These are phyloP conservation scores for Sclerotinia trifoliorum DNA, from an alignment of 2,329 filamentous ascomycete genomes.

Conservation along the genomic window DNA sequence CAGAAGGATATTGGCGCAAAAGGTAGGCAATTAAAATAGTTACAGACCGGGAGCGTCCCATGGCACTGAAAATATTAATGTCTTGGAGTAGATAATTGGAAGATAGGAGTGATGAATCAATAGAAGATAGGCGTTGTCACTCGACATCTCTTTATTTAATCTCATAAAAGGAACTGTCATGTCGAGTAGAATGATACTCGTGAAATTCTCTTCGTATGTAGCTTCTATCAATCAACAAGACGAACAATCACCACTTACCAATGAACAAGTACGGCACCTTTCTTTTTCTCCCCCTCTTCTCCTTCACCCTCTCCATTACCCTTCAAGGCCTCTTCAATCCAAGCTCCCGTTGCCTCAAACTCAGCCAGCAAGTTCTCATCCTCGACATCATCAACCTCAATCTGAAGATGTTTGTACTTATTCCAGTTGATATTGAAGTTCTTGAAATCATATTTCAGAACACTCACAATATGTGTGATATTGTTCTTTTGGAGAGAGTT, in stretches of 20 bases:
- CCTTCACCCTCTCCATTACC: slow-evolving; percentile 50
- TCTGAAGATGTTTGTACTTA: slow-evolving; percentile 68
- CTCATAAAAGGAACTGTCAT: too few relatives aligned
- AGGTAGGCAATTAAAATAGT: slow-evolving; percentile 82
- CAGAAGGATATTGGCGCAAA: slow-evolving; percentile 63
- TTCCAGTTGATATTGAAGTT: slow-evolving; percentile 50
- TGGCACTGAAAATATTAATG: slow-evolving; percentile 62
- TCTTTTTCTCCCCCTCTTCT: slow-evolving; percentile 49
- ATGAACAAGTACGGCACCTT: slow-evolving; percentile 65
- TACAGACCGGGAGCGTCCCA: slow-evolving; percentile 93
- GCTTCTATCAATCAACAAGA: slow-evolving; percentile 24
- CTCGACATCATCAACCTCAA: slow-evolving; percentile 87
- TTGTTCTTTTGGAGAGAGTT: slow-evolving; percentile 67
- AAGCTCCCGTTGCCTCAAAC: slow-evolving; percentile 73
- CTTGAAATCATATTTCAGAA: slow-evolving; percentile 62
- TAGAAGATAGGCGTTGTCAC: neutral
- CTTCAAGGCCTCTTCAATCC: slow-evolving; percentile 74
- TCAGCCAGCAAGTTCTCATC: slow-evolving; percentile 83
- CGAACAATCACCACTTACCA: slow-evolving; percentile 54
- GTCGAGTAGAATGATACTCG: neutral
- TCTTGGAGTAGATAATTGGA: neutral
- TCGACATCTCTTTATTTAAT: slow-evolving; percentile 1
- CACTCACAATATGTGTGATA: slow-evolving; percentile 90
- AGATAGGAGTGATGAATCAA: neutral
- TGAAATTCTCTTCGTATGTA: neutral